phyloP scores from a whole-genome alignment of 768 basidiomycete species.

The Kwoniella pini region DNA sequence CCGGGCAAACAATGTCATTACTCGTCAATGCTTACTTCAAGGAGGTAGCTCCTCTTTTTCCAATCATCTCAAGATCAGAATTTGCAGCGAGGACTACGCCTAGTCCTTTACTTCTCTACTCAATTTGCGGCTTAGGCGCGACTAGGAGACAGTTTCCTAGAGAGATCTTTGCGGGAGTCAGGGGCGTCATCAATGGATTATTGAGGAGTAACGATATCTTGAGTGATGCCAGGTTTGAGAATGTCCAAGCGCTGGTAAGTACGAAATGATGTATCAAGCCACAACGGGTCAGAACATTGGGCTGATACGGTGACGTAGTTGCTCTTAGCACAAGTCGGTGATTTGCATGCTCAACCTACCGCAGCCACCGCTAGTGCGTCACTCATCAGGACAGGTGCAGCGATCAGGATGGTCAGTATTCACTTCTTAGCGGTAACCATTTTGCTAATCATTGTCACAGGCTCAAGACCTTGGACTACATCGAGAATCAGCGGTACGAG shows the following conservation, averaged over 20 bases:
- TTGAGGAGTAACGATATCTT: slow-evolving; percentile 89
- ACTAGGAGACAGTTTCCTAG: slow-evolving; percentile 78
- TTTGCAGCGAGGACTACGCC: slow-evolving; percentile 78
- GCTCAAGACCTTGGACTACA: slow-evolving; percentile 97
- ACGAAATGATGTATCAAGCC: no score
- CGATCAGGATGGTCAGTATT: slow-evolving; percentile 77
- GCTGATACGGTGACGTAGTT: slow-evolving; percentile 18
- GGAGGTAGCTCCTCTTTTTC: slow-evolving; percentile 77
- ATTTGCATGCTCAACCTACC: slow-evolving; percentile 86
- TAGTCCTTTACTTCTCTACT: slow-evolving; percentile 77
- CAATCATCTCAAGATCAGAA: slow-evolving; percentile 82
- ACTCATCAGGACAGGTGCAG: slow-evolving; percentile 78
- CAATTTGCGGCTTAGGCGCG: slow-evolving; percentile 89
- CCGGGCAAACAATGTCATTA: slow-evolving; percentile 55
- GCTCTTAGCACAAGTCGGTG: slow-evolving; percentile 61
- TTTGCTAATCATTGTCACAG: slow-evolving; percentile 56
- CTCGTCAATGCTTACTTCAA: slow-evolving; percentile 93
- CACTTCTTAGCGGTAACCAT: neutral
- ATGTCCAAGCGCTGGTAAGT: slow-evolving; percentile 73
- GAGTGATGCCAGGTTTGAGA: slow-evolving; percentile 78
- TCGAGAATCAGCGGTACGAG: slow-evolving; percentile 70
- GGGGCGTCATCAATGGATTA: slow-evolving; percentile 79
- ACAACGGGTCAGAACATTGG: no score
- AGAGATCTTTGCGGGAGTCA: slow-evolving; percentile 82
- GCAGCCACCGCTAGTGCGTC: slow-evolving; percentile 80